Percentiles rank a stretch among this genome's conserved stretches.
Evolutionary conservation across 2,329 filamentous ascomycete species (phyloP).

Genomic region (Ophiostoma australiae): DNA sequence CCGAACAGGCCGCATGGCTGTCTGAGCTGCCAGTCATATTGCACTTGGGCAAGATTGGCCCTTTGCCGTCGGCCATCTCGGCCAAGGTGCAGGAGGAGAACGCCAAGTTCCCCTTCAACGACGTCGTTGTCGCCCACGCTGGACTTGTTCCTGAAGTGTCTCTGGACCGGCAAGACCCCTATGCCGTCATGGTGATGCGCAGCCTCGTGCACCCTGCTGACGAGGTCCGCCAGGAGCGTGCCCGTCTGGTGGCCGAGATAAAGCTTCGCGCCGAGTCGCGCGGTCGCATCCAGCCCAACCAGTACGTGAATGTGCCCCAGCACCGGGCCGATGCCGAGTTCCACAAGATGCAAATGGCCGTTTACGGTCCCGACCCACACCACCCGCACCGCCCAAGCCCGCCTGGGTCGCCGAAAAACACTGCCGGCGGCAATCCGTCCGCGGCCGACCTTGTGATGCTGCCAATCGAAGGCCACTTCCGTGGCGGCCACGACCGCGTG

Average conservation of each 20-base stretch:
- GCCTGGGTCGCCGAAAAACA: background rate
- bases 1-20: constrained; percentile 64
- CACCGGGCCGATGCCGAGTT: constrained; percentile 28
- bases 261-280: constrained; percentile 30
- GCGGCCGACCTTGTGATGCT: constrained; percentile 29
- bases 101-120: constrained; percentile 32
- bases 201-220: constrained; percentile 61
- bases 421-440: constrained; percentile 20
- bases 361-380: constrained; percentile 23
- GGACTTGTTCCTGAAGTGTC: constrained; percentile 73
- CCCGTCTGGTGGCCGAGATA: constrained; percentile 37
- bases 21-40: constrained; percentile 71
- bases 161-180: constrained; percentile 67
- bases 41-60: constrained; percentile 55
- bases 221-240: constrained; percentile 41
- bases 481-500: constrained; percentile 42
- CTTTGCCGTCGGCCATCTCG: constrained; percentile 37
- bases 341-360: constrained; percentile 21
- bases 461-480: constrained; percentile 39
- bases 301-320: constrained; percentile 24
- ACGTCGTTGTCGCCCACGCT: constrained; percentile 75
- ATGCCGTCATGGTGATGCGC: constrained; percentile 88
- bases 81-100: background rate
- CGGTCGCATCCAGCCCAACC: constrained; percentile 23
- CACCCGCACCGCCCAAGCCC: constrained; percentile 23